Conservation (phyloP, 208 protist species). For the Hexamita inflata region DNA sequence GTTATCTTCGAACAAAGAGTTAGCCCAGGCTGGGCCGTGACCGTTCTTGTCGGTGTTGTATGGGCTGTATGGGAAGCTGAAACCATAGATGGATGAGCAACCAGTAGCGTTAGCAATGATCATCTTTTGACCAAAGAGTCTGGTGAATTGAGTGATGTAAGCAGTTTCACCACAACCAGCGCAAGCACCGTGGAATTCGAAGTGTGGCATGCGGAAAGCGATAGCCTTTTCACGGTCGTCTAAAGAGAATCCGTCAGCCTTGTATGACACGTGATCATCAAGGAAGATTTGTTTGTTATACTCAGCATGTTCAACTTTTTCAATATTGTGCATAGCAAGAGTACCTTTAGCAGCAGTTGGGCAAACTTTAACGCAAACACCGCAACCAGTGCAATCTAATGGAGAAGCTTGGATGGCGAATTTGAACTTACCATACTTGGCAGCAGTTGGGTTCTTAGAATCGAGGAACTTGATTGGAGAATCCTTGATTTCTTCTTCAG, state of each 20-base stretch:
- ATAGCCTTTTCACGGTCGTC: slow-evolving; percentile 13
- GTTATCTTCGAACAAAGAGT: slow-evolving; percentile 49
- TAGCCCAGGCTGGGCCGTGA: slow-evolving; percentile 40
- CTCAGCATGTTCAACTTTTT: slow-evolving; percentile 36
- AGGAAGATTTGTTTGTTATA: slow-evolving; percentile 48
- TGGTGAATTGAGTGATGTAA: slow-evolving; percentile 57
- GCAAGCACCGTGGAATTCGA: slow-evolving; percentile 60
- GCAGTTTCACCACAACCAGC: slow-evolving; percentile 58
- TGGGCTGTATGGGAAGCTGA: slow-evolving; percentile 32
- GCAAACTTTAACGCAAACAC: slow-evolving; percentile 49
- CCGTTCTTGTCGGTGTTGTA: slow-evolving; percentile 34
- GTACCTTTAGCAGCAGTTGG: slow-evolving; percentile 41
- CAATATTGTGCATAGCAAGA: slow-evolving; percentile 39
- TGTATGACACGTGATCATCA: slow-evolving; percentile 2
- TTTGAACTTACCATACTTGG: slow-evolving; percentile 23
- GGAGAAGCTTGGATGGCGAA: slow-evolving; percentile 53
- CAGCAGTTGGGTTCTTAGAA: slow-evolving; percentile 1
- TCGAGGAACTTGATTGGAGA: not conserved
- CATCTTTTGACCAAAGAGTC: slow-evolving; percentile 57
- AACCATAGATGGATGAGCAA: slow-evolving; percentile 44
- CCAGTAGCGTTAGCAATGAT: slow-evolving; percentile 59
- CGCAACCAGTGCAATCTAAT: slow-evolving; percentile 58
- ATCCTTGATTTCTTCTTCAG: slow-evolving; percentile 23
- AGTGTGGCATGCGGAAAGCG: slow-evolving; percentile 53
- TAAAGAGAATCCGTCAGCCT: slow-evolving; percentile 6